Conservation (phyloP, 2,329 filamentous ascomycete species). For the Hypomyces rosellus region DNA sequence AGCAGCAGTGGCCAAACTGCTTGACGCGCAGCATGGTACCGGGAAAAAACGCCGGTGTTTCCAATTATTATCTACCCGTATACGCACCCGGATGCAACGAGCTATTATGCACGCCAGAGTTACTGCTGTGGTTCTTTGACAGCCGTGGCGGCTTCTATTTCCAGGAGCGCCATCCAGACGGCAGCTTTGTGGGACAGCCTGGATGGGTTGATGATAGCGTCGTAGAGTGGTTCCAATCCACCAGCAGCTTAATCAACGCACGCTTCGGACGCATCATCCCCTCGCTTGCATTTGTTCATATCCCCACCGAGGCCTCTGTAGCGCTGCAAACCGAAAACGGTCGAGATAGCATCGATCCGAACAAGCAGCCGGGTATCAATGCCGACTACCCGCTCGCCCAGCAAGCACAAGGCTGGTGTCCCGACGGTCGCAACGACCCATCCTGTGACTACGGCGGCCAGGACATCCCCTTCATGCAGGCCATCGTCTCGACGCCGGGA, state of each 20-base stretch:
- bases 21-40: slow-evolving; percentile 36
- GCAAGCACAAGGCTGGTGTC: slow-evolving; percentile 40
- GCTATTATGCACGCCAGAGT: slow-evolving; percentile 29
- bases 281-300: slow-evolving; percentile 44
- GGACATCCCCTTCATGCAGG: slow-evolving; percentile 58
- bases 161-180: slow-evolving; percentile 28
- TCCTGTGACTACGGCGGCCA: slow-evolving; percentile 41
- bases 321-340: slow-evolving; percentile 30
- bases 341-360: slow-evolving; percentile 24
- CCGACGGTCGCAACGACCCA: slow-evolving; percentile 30
- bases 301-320: slow-evolving; percentile 38
- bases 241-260: slow-evolving; percentile 22
- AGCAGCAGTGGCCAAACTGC: slow-evolving; percentile 32
- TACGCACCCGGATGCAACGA: slow-evolving; percentile 30
- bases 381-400: slow-evolving; percentile 35
- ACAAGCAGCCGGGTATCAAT: slow-evolving; percentile 39
- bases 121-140: slow-evolving; percentile 69
- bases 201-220: slow-evolving; percentile 41
- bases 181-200: slow-evolving; percentile 28
- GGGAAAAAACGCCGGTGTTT: slow-evolving; percentile 30
- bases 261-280: slow-evolving; percentile 32
- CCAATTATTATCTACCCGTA: slow-evolving; percentile 44
- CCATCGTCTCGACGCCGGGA: slow-evolving; percentile 47
- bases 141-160: slow-evolving; percentile 51
- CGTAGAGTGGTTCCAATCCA: slow-evolving; percentile 38